These are phyloP conservation scores for Malus fusca DNA, from an alignment of 306 rosid genomes.

Conservation along the genomic window DNA sequence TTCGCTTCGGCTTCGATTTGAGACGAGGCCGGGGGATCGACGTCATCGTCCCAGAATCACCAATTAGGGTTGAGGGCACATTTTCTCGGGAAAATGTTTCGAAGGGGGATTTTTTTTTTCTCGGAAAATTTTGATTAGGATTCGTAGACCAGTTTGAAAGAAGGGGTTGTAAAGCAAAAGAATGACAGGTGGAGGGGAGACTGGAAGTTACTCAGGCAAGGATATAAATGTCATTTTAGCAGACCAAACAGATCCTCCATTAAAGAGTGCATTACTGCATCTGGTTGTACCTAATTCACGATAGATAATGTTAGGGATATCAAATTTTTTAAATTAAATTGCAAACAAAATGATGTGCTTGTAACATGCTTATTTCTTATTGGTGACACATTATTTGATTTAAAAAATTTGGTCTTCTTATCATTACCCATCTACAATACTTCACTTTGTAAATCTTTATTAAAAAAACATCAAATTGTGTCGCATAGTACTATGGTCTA, in stretches of 20 bases:
- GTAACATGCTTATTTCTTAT: too few relatives aligned
- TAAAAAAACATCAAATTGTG: too few relatives aligned
- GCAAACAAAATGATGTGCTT: too few relatives aligned
- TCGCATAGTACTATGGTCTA: rapidly evolving
- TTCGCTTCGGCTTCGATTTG: conserved; percentile 3
- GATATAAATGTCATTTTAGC: neutral
- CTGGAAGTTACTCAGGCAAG: neutral
- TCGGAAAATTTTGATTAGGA: conserved; percentile 1
- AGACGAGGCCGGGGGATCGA: conserved; percentile 28
- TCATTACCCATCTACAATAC: too few relatives aligned
- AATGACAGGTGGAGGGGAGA: neutral
- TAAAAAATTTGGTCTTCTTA: too few relatives aligned
- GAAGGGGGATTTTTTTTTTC: neutral
- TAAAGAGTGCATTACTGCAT: neutral
- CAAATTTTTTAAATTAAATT: too few relatives aligned
- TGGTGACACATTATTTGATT: too few relatives aligned
- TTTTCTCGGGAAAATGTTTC: conserved; percentile 24
- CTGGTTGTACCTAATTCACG: neutral
- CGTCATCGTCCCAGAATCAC: conserved; percentile 59
- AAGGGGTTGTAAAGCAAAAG: neutral
- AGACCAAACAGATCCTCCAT: neutral
- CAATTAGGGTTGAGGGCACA: conserved; percentile 17
- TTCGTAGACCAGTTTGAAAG: neutral
- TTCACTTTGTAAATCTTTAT: too few relatives aligned
- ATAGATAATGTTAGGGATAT: neutral